These are phyloP conservation scores for Tylopilus sp. DNA, from an alignment of 768 basidiomycete species.

Conservation along the genomic window DNA sequence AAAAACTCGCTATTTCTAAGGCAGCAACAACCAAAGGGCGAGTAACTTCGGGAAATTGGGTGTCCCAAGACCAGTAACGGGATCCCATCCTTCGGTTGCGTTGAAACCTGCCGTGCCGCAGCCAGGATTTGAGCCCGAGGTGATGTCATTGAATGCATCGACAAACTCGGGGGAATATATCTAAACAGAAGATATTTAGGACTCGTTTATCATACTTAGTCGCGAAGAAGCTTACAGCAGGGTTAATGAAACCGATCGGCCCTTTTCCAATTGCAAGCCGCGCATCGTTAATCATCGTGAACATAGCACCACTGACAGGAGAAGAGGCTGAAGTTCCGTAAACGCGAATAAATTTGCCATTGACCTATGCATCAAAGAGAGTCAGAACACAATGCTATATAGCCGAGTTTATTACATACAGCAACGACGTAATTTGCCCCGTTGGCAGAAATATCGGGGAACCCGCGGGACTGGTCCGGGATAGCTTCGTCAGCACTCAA, in stretches of 20 bases:
- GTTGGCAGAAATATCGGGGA: conserved; percentile 38
- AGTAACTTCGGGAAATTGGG: conserved; percentile 41
- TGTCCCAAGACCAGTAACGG: conserved; percentile 45
- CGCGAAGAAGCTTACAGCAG: background rate
- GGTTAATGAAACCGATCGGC: conserved; percentile 22
- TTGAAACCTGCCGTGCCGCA: conserved; percentile 41
- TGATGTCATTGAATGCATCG: conserved; percentile 39
- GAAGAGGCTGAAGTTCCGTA: conserved; percentile 35
- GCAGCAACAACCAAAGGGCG: conserved; percentile 32
- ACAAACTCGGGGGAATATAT: conserved; percentile 7
- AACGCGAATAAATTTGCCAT: conserved; percentile 25
- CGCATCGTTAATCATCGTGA: conserved; percentile 41
- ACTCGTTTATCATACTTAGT: background rate
- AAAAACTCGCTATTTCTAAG: background rate
- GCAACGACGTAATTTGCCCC: conserved; percentile 31
- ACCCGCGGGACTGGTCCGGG: conserved; percentile 32
- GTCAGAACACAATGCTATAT: background rate
- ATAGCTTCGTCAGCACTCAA: too few species aligned
- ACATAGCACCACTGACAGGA: conserved; percentile 31
- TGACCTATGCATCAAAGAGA: conserved; percentile 2
- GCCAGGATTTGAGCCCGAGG: conserved; percentile 41
- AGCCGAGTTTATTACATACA: conserved; percentile 9
- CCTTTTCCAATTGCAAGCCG: conserved; percentile 31
- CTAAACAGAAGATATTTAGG: background rate
- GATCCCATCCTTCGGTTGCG: conserved; percentile 37